These are phyloP conservation scores for Thraustochytrium aureum DNA, from an alignment of 352 stramenopile genomes.

Conservation along the genomic window DNA sequence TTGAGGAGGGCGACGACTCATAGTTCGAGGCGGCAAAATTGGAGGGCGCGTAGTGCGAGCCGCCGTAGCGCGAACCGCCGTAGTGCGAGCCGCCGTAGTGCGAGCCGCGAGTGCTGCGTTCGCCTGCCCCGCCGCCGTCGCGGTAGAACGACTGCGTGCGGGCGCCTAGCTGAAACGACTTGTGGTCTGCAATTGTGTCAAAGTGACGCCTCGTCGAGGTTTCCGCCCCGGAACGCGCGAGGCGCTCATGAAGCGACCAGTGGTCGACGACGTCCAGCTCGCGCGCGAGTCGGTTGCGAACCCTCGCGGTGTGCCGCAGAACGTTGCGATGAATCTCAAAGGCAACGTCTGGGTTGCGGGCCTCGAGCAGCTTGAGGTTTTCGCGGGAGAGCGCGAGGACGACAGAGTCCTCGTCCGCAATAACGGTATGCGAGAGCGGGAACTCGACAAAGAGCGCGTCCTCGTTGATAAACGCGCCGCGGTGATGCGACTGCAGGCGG, in stretches of 20 bases:
- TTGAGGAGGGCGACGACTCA: too few relatives aligned
- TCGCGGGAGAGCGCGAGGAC: slow-evolving; percentile 41
- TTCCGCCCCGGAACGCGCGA: background rate
- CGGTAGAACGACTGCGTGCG: background rate
- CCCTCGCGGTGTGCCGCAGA: slow-evolving; percentile 36
- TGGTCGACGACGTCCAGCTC: slow-evolving; percentile 52
- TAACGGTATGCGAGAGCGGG: slow-evolving; percentile 39
- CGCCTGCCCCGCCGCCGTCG: too few relatives aligned
- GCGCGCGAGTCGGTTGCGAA: slow-evolving; percentile 46
- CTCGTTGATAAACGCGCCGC: slow-evolving; percentile 51
- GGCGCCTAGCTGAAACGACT: background rate
- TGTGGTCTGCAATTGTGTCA: background rate
- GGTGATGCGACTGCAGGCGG: slow-evolving; percentile 36
- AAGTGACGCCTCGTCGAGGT: background rate
- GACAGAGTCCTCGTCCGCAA: slow-evolving; percentile 46
- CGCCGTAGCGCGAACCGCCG: too few relatives aligned
- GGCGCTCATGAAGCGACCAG: slow-evolving; percentile 42
- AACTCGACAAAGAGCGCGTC: slow-evolving; percentile 50
- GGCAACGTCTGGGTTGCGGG: slow-evolving; percentile 29
- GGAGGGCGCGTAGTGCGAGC: too few relatives aligned
- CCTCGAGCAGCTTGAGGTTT: slow-evolving; percentile 40
- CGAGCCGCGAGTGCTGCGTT: too few relatives aligned
- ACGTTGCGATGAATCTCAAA: slow-evolving; percentile 53
- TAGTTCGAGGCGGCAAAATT: too few relatives aligned
- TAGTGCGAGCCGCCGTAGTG: too few relatives aligned